phyloP scores from a whole-genome alignment of 164 flowering plant species.

The Magnolia sinica region DNA sequence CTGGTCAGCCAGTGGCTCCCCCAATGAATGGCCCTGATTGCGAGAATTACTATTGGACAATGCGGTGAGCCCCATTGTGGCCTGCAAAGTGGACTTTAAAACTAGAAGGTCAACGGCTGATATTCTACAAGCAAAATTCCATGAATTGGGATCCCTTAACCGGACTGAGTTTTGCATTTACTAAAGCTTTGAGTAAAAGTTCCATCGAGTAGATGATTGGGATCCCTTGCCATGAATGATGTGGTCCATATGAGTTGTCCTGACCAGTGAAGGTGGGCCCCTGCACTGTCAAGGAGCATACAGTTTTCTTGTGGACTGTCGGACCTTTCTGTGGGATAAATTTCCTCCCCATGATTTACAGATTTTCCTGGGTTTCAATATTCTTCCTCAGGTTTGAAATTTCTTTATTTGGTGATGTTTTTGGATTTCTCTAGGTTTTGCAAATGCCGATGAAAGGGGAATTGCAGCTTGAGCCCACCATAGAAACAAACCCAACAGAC shows the following conservation, averaged over 20 bases:
- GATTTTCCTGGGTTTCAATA: not conserved
- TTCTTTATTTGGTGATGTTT: not conserved
- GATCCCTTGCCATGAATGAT: not conserved
- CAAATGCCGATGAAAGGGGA: not conserved
- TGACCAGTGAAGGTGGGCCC: too few relatives aligned
- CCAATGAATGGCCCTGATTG: not conserved
- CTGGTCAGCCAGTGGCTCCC: not conserved
- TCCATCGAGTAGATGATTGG: too few relatives aligned
- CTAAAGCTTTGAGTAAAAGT: not conserved
- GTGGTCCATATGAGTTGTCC: not conserved
- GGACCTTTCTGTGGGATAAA: not conserved
- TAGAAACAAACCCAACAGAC: slow-evolving; percentile 34
- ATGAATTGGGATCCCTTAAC: not conserved
- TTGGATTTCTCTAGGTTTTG: not conserved
- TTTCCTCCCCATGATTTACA: not conserved
- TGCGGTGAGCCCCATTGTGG: not conserved
- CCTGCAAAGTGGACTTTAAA: not conserved
- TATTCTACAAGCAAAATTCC: not conserved
- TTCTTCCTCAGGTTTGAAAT: not conserved
- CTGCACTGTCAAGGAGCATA: too few relatives aligned
- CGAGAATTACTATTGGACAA: too few relatives aligned
- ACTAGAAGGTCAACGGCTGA: not conserved
- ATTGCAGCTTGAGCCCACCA: slow-evolving; percentile 1
- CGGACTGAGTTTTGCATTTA: not conserved
- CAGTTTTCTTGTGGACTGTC: too few relatives aligned